Evolutionary conservation across 345 rosid species (phyloP).

Genomic region (Laguncularia racemosa): DNA sequence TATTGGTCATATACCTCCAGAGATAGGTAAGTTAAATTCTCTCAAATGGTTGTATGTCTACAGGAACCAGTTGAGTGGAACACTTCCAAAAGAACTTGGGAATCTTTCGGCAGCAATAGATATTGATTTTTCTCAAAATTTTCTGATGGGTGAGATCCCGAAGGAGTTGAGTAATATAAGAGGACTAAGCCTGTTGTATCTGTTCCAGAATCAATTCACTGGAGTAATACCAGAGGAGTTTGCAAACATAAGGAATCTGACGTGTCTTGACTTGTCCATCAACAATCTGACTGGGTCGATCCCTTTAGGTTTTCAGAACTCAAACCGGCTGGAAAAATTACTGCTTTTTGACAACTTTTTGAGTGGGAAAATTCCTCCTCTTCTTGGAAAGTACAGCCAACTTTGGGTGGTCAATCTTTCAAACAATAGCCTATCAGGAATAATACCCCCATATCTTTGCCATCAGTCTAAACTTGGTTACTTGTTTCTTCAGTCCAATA

Average conservation of each 20-base stretch:
- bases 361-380: slow-evolving; percentile 60
- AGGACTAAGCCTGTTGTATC: slow-evolving; percentile 49
- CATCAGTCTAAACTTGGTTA: slow-evolving; percentile 37
- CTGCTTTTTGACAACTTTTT: slow-evolving; percentile 81
- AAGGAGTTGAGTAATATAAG: slow-evolving; percentile 55
- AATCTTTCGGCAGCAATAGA: slow-evolving; percentile 60
- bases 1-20: slow-evolving; percentile 53
- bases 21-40: slow-evolving; percentile 63
- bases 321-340: slow-evolving; percentile 54
- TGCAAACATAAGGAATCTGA: slow-evolving; percentile 52
- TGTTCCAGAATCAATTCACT: slow-evolving; percentile 70
- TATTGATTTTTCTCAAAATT: slow-evolving; percentile 87
- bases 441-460: slow-evolving; percentile 70
- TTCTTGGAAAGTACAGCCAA: slow-evolving; percentile 59
- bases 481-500: slow-evolving; percentile 66
- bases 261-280: slow-evolving; percentile 77
- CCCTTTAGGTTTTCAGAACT: slow-evolving; percentile 62
- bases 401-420: slow-evolving; percentile 90
- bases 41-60: slow-evolving; percentile 69
- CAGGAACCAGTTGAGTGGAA: slow-evolving; percentile 74
- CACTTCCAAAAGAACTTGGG: slow-evolving; percentile 74
- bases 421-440: slow-evolving; percentile 59
- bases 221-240: slow-evolving; percentile 77
- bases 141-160: slow-evolving; percentile 67
- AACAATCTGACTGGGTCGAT: slow-evolving; percentile 66